These are phyloP conservation scores for Lipomyces lipofer DNA, from an alignment of 805 yeast genomes.

Conservation along the genomic window DNA sequence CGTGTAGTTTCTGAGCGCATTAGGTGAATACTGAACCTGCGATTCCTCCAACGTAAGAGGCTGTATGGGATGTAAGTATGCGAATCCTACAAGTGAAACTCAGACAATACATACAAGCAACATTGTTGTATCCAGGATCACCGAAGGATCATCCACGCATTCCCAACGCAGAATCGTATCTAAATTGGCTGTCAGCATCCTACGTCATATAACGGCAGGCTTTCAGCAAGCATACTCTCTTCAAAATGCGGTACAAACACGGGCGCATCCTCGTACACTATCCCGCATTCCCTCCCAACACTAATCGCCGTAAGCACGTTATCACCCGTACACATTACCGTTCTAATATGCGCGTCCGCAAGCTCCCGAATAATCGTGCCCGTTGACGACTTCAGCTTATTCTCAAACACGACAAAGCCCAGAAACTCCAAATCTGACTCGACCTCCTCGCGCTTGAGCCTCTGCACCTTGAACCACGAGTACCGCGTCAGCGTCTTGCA, in stretches of 20 bases:
- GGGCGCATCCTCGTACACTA: conserved; percentile 50
- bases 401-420: conserved; percentile 92
- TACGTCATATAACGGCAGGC: conserved; percentile 17
- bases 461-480: conserved; percentile 53
- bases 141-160: conserved; percentile 46
- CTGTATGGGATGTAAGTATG: no score
- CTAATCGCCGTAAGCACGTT: conserved; percentile 91
- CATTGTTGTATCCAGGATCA: conserved; percentile 63
- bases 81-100: no score
- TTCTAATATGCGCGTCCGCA: conserved; percentile 69
- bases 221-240: conserved; percentile 43
- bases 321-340: conserved; percentile 98
- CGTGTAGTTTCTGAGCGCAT: conserved; percentile 48
- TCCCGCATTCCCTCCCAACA: conserved; percentile 82
- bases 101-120: no score
- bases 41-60: background rate
- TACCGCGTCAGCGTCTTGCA: conserved; percentile 51
- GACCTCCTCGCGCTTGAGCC: conserved; percentile 58
- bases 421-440: conserved; percentile 71
- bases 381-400: conserved; percentile 76
- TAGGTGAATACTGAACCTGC: conserved; percentile 39
- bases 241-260: conserved; percentile 68
- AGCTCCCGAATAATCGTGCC: conserved; percentile 59
- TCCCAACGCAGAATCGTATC: conserved; percentile 42
- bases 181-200: conserved; percentile 10